phyloP scores from a whole-genome alignment of 306 rosid genomes.

The Alnus glutinosa region DNA sequence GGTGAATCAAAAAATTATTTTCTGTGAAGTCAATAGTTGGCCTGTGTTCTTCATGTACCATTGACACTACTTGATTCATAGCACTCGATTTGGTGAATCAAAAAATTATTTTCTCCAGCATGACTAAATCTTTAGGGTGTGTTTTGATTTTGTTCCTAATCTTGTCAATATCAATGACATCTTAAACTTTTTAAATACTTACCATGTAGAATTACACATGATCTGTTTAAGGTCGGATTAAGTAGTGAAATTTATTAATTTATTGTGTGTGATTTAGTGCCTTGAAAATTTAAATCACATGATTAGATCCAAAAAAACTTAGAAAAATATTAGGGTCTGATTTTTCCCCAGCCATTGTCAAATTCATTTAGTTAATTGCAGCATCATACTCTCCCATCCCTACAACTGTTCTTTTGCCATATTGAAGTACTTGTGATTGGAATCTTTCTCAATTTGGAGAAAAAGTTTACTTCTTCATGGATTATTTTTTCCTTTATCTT shows the following conservation, averaged over 20 bases:
- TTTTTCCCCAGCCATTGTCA: conserved; percentile 7
- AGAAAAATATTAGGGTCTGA: background rate
- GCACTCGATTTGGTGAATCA: background rate
- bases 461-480: background rate
- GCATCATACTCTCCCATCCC: conserved; percentile 4
- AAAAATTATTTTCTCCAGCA: background rate
- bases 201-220: background rate
- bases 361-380: conserved; percentile 8
- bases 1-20: background rate
- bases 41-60: background rate
- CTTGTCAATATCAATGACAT: background rate
- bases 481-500: background rate
- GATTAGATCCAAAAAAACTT: background rate
- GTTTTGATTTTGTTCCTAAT: no score
- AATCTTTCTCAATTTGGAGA: conserved; percentile 1
- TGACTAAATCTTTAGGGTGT: background rate
- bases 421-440: conserved; percentile 2
- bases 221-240: background rate
- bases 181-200: background rate
- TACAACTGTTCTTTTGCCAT: conserved; percentile 11
- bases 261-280: background rate
- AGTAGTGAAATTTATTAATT: no score
- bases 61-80: background rate
- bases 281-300: background rate
- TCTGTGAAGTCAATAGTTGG: background rate